Percentiles rank a stretch among this genome's conserved stretches.
Evolutionary conservation across 257 asterid species (phyloP).

Genomic region (Capsicum baccatum): DNA sequence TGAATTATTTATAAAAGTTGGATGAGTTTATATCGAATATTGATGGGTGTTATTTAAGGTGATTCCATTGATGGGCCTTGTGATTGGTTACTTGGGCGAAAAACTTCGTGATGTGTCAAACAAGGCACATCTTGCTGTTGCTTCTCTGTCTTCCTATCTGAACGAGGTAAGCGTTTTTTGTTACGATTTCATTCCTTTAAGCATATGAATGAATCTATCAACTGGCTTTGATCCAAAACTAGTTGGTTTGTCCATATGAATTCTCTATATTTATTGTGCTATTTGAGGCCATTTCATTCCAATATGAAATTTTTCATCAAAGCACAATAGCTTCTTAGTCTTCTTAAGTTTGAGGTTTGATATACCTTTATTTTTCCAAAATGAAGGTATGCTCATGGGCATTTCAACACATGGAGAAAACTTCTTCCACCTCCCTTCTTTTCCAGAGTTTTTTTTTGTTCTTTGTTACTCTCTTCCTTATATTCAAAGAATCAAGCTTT

Average conservation of each 20-base stretch:
- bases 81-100: slow-evolving; percentile 80
- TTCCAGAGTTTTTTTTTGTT: neutral
- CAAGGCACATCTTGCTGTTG: slow-evolving; percentile 66
- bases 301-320: neutral
- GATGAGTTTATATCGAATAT: slow-evolving; percentile 18
- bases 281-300: neutral
- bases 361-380: slow-evolving; percentile 11
- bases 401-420: neutral
- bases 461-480: neutral
- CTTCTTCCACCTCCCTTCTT: neutral
- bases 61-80: slow-evolving; percentile 71
- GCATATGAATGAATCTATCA: slow-evolving; percentile 3
- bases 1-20: slow-evolving; percentile 18
- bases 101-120: slow-evolving; percentile 73
- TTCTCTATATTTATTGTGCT: neutral
- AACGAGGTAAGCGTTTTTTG: slow-evolving; percentile 63
- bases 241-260: slow-evolving; percentile 6
- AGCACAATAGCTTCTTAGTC: neutral
- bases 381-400: neutral
- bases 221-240: neutral
- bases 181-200: neutral
- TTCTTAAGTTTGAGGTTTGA: slow-evolving; percentile 5
- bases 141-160: slow-evolving; percentile 82
- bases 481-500: slow-evolving; percentile 5
- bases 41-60: slow-evolving; percentile 49